phyloP scores from a whole-genome alignment of 768 basidiomycete genomes.

The Imleria badia region DNA sequence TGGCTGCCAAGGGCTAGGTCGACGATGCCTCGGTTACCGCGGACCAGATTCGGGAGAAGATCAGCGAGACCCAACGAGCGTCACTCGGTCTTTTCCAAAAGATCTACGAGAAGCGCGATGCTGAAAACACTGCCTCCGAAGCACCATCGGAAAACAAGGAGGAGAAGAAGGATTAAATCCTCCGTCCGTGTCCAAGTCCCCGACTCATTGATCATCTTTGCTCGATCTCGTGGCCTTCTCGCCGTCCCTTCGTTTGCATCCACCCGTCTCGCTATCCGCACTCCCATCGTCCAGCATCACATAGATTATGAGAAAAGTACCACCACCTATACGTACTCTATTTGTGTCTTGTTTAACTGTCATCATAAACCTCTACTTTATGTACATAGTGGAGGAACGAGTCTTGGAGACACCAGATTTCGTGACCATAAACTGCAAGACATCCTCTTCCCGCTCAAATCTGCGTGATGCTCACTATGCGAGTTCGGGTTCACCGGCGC shows the following conservation, averaged over 20 bases:
- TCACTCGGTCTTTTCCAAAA: constrained; percentile 97
- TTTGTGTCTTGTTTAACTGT: constrained; percentile 17
- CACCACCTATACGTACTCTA: constrained; percentile 26
- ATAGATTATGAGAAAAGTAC: constrained; percentile 33
- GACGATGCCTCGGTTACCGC: constrained; percentile 80
- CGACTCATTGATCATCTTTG: background rate
- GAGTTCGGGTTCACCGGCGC: too few relatives aligned
- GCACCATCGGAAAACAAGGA: constrained; percentile 45
- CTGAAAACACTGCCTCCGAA: constrained; percentile 58
- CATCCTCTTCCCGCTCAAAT: too few relatives aligned
- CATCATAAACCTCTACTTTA: constrained; percentile 10
- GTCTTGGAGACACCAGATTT: too few relatives aligned
- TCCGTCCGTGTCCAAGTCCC: background rate
- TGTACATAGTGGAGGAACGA: constrained; percentile 19
- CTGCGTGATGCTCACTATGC: too few relatives aligned
- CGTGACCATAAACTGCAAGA: too few relatives aligned
- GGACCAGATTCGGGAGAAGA: constrained; percentile 88
- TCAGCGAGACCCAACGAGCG: constrained; percentile 91
- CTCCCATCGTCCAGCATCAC: constrained; percentile 16
- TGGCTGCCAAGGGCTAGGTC: constrained; percentile 87
- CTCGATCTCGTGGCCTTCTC: constrained; percentile 12
- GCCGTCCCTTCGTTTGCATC: constrained; percentile 31
- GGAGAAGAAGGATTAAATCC: constrained; percentile 82
- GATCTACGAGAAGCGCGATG: constrained; percentile 90
- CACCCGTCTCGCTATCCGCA: background rate